Conservation (phyloP, 2,329 filamentous ascomycete genomes). For the Hyphodiscus sp. region DNA sequence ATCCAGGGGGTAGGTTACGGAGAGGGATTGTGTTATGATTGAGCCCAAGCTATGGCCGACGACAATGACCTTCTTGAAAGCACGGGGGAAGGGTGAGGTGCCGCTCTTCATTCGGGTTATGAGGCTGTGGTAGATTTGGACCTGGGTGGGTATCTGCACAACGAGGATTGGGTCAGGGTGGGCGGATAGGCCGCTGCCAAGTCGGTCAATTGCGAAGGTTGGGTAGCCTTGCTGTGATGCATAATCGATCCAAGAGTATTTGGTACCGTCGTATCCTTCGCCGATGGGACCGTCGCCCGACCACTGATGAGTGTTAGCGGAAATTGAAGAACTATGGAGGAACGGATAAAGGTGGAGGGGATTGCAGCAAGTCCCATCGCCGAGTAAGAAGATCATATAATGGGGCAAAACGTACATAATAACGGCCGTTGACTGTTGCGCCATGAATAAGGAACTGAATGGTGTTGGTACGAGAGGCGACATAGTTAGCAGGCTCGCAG, state of each 20-base stretch:
- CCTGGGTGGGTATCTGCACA: conserved; percentile 5
- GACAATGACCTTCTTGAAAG: conserved; percentile 19
- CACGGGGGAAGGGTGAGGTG: conserved; percentile 10
- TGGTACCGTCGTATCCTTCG: not conserved
- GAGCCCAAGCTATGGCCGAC: conserved; percentile 22
- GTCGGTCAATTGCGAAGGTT: conserved; percentile 4
- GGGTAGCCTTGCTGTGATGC: conserved; percentile 2
- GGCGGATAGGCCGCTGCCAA: conserved; percentile 1
- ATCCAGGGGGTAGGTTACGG: conserved; percentile 18
- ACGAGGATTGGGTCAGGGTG: conserved; percentile 1
- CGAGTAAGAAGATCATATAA: not conserved
- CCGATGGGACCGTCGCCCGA: not conserved
- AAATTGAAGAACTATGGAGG: too few relatives aligned
- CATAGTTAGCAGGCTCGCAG: not conserved
- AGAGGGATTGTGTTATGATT: conserved; percentile 13
- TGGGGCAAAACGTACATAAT: not conserved
- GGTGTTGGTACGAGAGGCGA: not conserved
- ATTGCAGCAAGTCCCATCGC: not conserved
- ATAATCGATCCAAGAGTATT: not conserved
- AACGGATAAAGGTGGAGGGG: too few relatives aligned
- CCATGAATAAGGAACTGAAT: not conserved
- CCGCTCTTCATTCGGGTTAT: conserved; percentile 1
- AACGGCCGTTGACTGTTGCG: not conserved
- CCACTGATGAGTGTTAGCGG: not conserved
- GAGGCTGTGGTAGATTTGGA: conserved; percentile 5